Percentiles rank a stretch among this genome's conserved stretches.
phyloP scores from a whole-genome alignment of 192 early-diverging fungal species.

The Endogone sp. region DNA sequence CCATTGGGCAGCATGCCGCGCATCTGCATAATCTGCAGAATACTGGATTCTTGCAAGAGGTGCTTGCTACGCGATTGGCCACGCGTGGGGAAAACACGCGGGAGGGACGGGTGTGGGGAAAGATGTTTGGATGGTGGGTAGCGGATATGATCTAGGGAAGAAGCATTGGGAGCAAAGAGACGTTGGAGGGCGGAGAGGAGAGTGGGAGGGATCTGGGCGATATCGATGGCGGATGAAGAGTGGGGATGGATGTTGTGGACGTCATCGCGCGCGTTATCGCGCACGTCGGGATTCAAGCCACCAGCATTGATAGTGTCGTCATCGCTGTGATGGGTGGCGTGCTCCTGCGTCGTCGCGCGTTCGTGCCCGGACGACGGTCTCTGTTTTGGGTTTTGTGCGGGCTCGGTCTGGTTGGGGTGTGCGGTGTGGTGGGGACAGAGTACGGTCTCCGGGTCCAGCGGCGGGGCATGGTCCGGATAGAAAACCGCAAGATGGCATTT shows the following conservation, averaged over 20 bases:
- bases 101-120: neutral
- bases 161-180: no score
- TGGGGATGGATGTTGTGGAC: neutral
- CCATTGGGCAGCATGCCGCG: neutral
- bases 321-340: no score
- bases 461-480: no score
- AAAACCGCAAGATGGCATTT: no score
- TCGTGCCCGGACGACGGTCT: no score
- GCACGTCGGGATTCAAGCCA: no score
- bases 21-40: neutral
- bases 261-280: no score
- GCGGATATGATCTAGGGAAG: neutral
- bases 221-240: neutral
- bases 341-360: no score
- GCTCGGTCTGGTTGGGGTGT: neutral
- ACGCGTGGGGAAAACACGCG: neutral
- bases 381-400: no score
- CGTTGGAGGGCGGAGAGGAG: neutral
- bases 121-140: neutral
- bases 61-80: neutral
- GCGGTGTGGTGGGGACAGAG: constrained; percentile 1
- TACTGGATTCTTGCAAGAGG: neutral
- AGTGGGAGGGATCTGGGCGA: neutral
- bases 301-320: no score
- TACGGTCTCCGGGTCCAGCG: neutral